Base-by-base conservation (phyloP, 352 stramenopile genomes). In the Pythium biforme region DNA sequence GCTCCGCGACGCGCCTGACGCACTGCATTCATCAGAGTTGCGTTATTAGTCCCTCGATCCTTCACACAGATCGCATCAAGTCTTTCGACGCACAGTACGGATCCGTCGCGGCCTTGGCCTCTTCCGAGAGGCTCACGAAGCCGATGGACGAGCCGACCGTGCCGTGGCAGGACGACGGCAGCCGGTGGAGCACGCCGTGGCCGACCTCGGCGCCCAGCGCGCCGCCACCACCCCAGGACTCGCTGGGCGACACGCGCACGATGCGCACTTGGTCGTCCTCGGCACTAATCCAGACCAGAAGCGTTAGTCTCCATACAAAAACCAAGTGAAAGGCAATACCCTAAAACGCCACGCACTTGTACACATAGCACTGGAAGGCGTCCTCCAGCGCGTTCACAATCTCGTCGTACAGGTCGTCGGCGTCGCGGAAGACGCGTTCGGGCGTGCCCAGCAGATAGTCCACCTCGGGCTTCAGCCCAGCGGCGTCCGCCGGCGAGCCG, bases 311-410 rank as follows among this genome's bases (percentile, higher is more conserved):
- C 46, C 46, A 33, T 33, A 50, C n/a, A 4, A 29, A 50, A 49
- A 52, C 31, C n/a, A 1, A 54, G 4, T 9, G 4, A 41, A 29
- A 41, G 20, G n/a, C n/a, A n/a, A 11, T 11, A 1, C 11, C 3
- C 3, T 17, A 41, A 19, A 5, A 10, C 14, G 34, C 15, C 22
- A 72, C 80, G 20, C 47, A 94, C 86, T 97, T 99, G 85, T 99
- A 99, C 15, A 99, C 95, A 68, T 99, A 99, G 55, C 98, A 93
- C 76, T 99, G 95, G 59, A 99, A 90, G 3, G 96, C 88, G 46
- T 89, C 75, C 66, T 99, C 89, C 6, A 97, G 58, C 55, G 97
- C 76, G 43, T 94, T 72, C 58, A 94, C 58, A 29, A 99, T 83
- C 58, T 98, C 87, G 34, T 96, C 83, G 31, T 92, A 81, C 41